Percentiles rank a stretch among this genome's conserved stretches.
These are phyloP conservation scores for Alisma plantagoaquatica DNA, from an alignment of 106 monocot species.

Conservation along the genomic window DNA sequence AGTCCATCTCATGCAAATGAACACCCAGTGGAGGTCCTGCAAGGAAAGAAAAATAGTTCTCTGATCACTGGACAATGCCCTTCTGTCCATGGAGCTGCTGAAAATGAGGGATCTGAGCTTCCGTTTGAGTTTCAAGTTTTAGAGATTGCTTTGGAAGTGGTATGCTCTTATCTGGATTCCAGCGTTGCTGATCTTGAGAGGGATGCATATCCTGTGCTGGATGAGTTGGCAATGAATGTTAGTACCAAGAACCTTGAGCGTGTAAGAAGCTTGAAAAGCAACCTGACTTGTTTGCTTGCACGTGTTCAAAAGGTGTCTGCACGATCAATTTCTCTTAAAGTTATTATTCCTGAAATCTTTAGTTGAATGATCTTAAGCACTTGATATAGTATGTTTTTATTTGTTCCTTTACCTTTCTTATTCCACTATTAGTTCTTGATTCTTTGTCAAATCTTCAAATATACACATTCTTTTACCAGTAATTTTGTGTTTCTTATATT, in stretches of 20 bases:
- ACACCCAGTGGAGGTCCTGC: constrained; percentile 4
- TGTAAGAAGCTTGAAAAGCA: constrained; percentile 70
- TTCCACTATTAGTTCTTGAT: too few relatives aligned
- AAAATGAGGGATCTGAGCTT: constrained; percentile 42
- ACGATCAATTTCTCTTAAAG: not conserved
- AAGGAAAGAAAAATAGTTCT: constrained; percentile 4
- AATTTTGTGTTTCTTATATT: too few relatives aligned
- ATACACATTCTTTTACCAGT: too few relatives aligned
- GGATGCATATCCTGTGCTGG: constrained; percentile 63
- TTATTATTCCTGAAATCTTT: too few relatives aligned
- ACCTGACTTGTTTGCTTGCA: constrained; percentile 80
- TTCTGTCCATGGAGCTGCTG: constrained; percentile 18
- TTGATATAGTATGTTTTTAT: too few relatives aligned
- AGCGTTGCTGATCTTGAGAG: constrained; percentile 73
- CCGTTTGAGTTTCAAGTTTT: constrained; percentile 95
- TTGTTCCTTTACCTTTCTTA: too few relatives aligned
- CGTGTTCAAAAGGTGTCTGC: constrained; percentile 83
- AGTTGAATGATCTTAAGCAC: too few relatives aligned
- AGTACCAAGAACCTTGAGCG: constrained; percentile 89
- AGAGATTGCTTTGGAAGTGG: constrained; percentile 73
- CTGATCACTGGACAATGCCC: constrained; percentile 13
- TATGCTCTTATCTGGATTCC: constrained; percentile 60
- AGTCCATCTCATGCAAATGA: constrained; percentile 22
- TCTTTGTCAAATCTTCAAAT: too few relatives aligned
- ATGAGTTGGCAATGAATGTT: constrained; percentile 77